Evolutionary conservation across 257 asterid genomes (phyloP).

Genomic region (Lithospermum erythrorhizon): DNA sequence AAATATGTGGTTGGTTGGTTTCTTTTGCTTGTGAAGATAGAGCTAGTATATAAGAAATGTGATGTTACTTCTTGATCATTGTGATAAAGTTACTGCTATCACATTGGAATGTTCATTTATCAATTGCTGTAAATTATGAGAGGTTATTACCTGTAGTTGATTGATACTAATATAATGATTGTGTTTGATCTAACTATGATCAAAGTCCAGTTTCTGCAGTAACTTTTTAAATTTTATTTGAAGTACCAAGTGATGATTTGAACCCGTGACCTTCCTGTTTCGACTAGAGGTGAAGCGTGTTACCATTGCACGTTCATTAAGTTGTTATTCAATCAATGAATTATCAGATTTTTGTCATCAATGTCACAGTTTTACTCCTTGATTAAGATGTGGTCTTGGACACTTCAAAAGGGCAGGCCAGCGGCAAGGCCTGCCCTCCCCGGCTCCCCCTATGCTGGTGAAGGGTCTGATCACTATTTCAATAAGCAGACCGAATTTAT

Average conservation of each 20-base stretch:
- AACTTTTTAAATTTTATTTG: not conserved
- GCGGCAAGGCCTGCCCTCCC: no score
- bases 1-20: conserved; percentile 15
- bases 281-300: not conserved
- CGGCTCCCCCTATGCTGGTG: no score
- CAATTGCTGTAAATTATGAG: not conserved
- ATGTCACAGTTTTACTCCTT: not conserved
- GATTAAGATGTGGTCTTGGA: not conserved
- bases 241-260: not conserved
- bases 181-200: not conserved
- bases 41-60: conserved; percentile 5
- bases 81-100: not conserved
- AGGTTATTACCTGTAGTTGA: no score
- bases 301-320: no score
- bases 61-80: no score
- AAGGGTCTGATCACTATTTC: no score
- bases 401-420: not conserved
- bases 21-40: conserved; percentile 8
- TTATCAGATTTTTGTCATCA: not conserved
- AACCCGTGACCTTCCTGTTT: no score
- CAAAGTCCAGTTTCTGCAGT: not conserved
- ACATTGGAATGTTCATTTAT: not conserved
- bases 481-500: not conserved
- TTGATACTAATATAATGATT: not conserved
- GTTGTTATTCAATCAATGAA: not conserved